Conservation (phyloP, 306 rosid genomes). For the Casuarina equisetifolia region DNA sequence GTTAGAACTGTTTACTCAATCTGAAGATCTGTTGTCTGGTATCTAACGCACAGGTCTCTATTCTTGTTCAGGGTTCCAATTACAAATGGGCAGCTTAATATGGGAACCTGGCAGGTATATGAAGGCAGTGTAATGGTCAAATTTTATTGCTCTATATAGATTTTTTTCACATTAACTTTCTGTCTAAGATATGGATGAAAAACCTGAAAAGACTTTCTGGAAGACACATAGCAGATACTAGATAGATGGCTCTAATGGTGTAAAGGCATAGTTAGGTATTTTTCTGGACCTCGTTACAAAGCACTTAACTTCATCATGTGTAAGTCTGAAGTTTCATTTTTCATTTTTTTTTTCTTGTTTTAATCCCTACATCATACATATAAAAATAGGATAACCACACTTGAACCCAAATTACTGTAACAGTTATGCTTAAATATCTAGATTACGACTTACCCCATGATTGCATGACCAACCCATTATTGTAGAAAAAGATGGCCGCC, state of each 20-base stretch:
- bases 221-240: not conserved
- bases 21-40: slow-evolving; percentile 14
- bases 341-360: too few species aligned
- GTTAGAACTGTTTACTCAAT: slow-evolving; percentile 19
- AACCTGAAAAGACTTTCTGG: not conserved
- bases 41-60: slow-evolving; percentile 15
- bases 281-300: not conserved
- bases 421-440: too few species aligned
- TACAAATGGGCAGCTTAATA: slow-evolving; percentile 85
- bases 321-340: not conserved
- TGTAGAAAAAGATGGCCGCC: too few species aligned
- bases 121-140: slow-evolving; percentile 11
- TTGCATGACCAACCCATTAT: too few species aligned
- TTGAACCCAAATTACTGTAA: too few species aligned
- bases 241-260: not conserved
- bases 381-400: too few species aligned
- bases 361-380: too few species aligned
- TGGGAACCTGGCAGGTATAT: slow-evolving; percentile 98
- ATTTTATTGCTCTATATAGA: not conserved
- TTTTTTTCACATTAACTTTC: not conserved
- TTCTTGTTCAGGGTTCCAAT: slow-evolving; percentile 72
- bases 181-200: not conserved
- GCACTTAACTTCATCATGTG: not conserved
- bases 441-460: too few species aligned
- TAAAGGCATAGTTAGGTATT: not conserved